Evolutionary conservation across 2,329 filamentous ascomycete species (phyloP).

Genomic region (Claviceps sp.): DNA sequence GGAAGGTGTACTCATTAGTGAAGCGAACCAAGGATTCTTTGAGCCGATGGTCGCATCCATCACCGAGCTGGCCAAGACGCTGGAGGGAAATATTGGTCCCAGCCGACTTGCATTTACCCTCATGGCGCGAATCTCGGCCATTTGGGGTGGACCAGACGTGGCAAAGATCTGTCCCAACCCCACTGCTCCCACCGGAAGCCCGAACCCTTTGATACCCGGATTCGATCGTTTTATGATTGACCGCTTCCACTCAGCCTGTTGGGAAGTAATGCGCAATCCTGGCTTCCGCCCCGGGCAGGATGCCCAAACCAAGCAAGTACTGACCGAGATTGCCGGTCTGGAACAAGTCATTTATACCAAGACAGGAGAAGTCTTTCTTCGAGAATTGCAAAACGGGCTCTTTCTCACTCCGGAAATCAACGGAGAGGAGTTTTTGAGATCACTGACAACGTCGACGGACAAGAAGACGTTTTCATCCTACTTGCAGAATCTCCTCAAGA

Average conservation of each 20-base stretch:
- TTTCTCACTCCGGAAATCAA: slow-evolving; percentile 53
- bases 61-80: slow-evolving; percentile 68
- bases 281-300: slow-evolving; percentile 69
- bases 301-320: slow-evolving; percentile 75
- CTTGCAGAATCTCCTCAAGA: slow-evolving; percentile 43
- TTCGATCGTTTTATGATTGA: slow-evolving; percentile 88
- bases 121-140: slow-evolving; percentile 66
- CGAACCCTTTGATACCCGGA: slow-evolving; percentile 57
- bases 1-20: slow-evolving; percentile 75
- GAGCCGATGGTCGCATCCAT: slow-evolving; percentile 78
- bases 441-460: slow-evolving; percentile 44
- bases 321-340: slow-evolving; percentile 74
- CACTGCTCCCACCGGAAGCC: slow-evolving; percentile 33
- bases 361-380: slow-evolving; percentile 69
- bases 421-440: slow-evolving; percentile 44
- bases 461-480: slow-evolving; percentile 52
- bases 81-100: slow-evolving; percentile 47
- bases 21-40: slow-evolving; percentile 80
- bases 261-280: slow-evolving; percentile 71
- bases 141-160: slow-evolving; percentile 83
- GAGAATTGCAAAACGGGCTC: slow-evolving; percentile 49
- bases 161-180: slow-evolving; percentile 42
- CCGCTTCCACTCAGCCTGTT: slow-evolving; percentile 77
- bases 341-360: slow-evolving; percentile 87
- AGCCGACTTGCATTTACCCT: slow-evolving; percentile 68